Evolutionary conservation across 2,329 filamentous ascomycete species (phyloP).

Genomic region (Aureobasidium sp.): DNA sequence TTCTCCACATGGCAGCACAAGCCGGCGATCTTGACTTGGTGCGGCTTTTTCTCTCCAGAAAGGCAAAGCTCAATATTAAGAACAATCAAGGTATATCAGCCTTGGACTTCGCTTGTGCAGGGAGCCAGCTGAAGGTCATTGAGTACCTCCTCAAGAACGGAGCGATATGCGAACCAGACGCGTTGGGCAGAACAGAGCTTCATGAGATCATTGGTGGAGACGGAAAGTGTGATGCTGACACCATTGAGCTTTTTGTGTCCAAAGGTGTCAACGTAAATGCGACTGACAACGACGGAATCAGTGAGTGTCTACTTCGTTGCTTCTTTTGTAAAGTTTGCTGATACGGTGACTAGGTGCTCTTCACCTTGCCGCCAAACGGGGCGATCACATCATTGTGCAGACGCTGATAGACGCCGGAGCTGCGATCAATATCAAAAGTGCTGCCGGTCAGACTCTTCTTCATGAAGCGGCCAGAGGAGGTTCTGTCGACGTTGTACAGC

Average conservation of each 20-base stretch:
- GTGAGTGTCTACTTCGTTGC: not conserved
- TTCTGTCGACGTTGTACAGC: not conserved
- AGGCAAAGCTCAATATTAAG: not conserved
- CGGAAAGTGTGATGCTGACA: not conserved
- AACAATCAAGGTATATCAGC: not conserved
- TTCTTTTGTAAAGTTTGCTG: not conserved
- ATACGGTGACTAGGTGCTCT: not conserved
- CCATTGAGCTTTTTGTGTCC: not conserved
- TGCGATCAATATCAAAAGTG: not conserved
- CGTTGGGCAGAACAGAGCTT: not conserved
- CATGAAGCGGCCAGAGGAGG: not conserved
- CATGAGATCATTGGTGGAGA: not conserved
- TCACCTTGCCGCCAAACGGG: not conserved
- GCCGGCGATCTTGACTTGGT: not conserved
- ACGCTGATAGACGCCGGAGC: not conserved
- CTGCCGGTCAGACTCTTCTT: not conserved
- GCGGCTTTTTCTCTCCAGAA: not conserved
- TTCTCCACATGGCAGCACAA: not conserved
- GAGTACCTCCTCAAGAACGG: not conserved
- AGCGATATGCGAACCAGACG: not conserved
- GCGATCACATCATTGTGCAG: not conserved
- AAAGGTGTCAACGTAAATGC: not conserved
- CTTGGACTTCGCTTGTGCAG: not conserved
- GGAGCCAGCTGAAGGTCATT: not conserved
- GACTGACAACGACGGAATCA: not conserved